Base-by-base conservation (phyloP, 2,329 filamentous ascomycete species). In the Colletotrichum musae region DNA sequence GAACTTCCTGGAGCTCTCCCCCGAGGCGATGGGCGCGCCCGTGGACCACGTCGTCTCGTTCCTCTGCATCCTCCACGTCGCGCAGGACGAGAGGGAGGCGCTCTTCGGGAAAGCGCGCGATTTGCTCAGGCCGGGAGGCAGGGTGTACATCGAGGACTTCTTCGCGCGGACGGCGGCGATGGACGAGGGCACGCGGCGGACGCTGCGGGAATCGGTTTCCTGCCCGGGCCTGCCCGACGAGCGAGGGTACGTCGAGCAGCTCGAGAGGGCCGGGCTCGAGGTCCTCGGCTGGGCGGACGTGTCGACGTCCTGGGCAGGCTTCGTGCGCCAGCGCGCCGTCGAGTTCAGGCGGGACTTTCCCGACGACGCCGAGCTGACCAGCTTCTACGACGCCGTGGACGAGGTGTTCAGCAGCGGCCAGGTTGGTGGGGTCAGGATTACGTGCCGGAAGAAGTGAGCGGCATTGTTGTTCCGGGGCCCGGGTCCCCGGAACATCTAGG, bases 61-160 rank as follows among this genome's bases (percentile, higher is more conserved):
- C 43, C 66, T 74, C n/a, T 73, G 71, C 61, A 70, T 74, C 45
- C 43, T 73, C 41, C 73, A 74, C 43, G 70, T 74, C 15, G 63
- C 72, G 4, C 58, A 62, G 41, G 65, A 70, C 2, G 32, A 61
- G 32, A 67, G 71, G 3, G 41, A 61, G 21, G 28, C 32, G 45
- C 64, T 74, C 7, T 74, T 74, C 43, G 32, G 52, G 24, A 72
- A 68, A 32, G 64, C 68, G 12, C 58, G 50, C 5, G 41, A 62
- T 28, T 21, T 72, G 41, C 62, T 73, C 24, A 63, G 58, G 47
- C n/a, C 45, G 1, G 60, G 61, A 3, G 72, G 73, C 12, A 68
- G 36, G 21, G n/a, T 74, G 9, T 74, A 74, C 26, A 57, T 74
- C 10, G 73, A 74, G 50, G 73, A 74, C 62, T 73, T 71, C 48